Base-by-base conservation (phyloP, 1,284 basidiomycete genomes). In the Fomitopsis palustris region DNA sequence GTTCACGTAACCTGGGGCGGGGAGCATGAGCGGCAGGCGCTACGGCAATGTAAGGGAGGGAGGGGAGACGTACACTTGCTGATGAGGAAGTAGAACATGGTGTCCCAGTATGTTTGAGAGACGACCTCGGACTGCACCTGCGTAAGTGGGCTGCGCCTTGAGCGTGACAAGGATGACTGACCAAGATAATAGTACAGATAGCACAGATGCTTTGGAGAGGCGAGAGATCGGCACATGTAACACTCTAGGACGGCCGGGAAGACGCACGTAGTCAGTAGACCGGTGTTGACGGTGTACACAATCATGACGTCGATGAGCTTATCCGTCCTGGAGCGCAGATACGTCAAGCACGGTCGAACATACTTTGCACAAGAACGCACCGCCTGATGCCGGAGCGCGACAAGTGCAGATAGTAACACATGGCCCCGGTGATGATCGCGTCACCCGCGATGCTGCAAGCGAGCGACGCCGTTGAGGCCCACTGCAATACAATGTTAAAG, bases 281-380 rank as follows among this genome's bases (percentile, higher is more conserved):
- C 56, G 4, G 56, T 58, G 41, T 58, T 58, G 27, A 58, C 56
- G 10, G 38, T 43, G 33, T 58, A 58, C n/a, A 58, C 52, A 16
- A 58, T 58, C 37, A 58, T 35, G 19, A 58, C 31, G 38, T 58
- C 43, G 25, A 58, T 58, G n/a, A 58, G 51, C 56, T 58, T 58
- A 51, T 58, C 56, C 7, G 56, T 58, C 21, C 56, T 56, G 29
- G 27, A 55, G 42, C 3, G 42, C 21, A 17, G 10, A 49, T n/a
- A 7, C 0, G 7, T 37, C 27, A n/a, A 8, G 31, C 23, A 16
- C 21, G 21, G 16, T 0, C 23, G 25, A 2, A 25, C 25, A 21
- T 9, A 42, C 37, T 17, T 21, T 23, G 45, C 8, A 25, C 4
- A 29, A 21, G 10, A 4, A 45, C 39, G 2, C 25, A 55, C 55